Conservation (phyloP, 352 stramenopile species). For the Pelagophyceae sp. region DNA sequence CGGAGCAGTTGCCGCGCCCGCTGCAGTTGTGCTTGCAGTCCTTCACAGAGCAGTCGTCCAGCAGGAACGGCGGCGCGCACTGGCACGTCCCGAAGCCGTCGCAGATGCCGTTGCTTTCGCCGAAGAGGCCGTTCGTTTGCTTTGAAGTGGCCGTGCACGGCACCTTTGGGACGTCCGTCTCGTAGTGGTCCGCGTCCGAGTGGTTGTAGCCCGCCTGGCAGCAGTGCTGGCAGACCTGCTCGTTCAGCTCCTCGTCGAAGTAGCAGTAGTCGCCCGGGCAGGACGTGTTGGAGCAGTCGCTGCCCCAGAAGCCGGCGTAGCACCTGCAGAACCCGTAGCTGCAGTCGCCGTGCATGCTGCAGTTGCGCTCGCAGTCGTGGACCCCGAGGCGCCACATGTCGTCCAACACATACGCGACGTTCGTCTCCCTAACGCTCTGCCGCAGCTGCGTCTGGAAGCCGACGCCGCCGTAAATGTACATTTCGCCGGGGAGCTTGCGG, state of each 20-base stretch:
- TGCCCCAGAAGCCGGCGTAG: conserved; percentile 85
- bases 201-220: conserved; percentile 68
- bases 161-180: conserved; percentile 77
- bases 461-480: conserved; percentile 77
- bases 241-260: conserved; percentile 69
- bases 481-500: conserved; percentile 31
- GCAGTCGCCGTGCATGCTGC: conserved; percentile 77
- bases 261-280: conserved; percentile 83
- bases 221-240: conserved; percentile 73
- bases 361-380: conserved; percentile 81
- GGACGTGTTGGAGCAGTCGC: conserved; percentile 86
- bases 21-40: conserved; percentile 82
- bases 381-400: conserved; percentile 83
- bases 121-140: conserved; percentile 50
- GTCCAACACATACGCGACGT: conserved; percentile 46
- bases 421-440: conserved; percentile 54
- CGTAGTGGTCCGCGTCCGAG: conserved; percentile 70
- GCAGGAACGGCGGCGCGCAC: conserved; percentile 82
- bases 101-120: conserved; percentile 85
- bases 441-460: conserved; percentile 57
- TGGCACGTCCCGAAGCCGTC: conserved; percentile 90
- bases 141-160: conserved; percentile 48
- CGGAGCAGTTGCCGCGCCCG: conserved; percentile 82
- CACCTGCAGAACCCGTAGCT: conserved; percentile 79
- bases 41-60: conserved; percentile 78